Base-by-base conservation (phyloP, 352 stramenopile species). In the Pythium dissimile region DNA sequence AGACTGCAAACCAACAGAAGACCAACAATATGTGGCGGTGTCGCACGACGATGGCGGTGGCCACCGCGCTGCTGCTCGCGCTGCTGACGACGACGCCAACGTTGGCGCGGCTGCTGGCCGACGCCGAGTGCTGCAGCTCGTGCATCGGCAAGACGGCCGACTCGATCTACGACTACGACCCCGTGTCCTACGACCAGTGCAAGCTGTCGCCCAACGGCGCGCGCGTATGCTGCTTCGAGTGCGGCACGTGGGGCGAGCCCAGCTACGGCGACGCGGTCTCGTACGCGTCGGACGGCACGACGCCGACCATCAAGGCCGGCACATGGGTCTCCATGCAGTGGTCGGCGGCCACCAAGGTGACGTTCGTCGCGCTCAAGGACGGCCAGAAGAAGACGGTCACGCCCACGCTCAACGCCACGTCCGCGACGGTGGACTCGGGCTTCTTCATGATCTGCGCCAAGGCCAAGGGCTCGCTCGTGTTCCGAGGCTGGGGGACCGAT, bases 361-460 rank as follows among this genome's bases (percentile, higher is more conserved):
- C 80, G 18, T 90, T 78, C 65, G 58, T 86, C 27, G 62, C 69
- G 34, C 66, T 88, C 54, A 80, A 80, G 30, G 52, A 57, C 13
- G 75, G 75, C 13, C 80, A 90, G 64, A 87, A 84, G 67, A 88
- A 88, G 66, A 84, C 68, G 1, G 59, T 68, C n/a, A 86, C 76
- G 13, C 72, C 73, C 1, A 77, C 66, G 15, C 39, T 84, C 3
- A 61, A 59, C 11, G 69, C 63, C 59, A 57, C 67, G n/a, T 20
- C 51, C 6, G 80, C 80, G 0, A 66, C 50, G 1, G 48, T 70
- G 12, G 70, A 74, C 27, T 43, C 45, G 2, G 62, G 59, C 43
- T 78, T 66, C 8, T 88, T 85, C 56, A 71, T 83, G 44, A 84
- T 90, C 43, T 90, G 80, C 46, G 73, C 80, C 15, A 72, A 69